Percentiles rank a stretch among this genome's conserved stretches.
Evolutionary conservation across 306 rosid genomes (phyloP).

Genomic region (Citrullus amarus): DNA sequence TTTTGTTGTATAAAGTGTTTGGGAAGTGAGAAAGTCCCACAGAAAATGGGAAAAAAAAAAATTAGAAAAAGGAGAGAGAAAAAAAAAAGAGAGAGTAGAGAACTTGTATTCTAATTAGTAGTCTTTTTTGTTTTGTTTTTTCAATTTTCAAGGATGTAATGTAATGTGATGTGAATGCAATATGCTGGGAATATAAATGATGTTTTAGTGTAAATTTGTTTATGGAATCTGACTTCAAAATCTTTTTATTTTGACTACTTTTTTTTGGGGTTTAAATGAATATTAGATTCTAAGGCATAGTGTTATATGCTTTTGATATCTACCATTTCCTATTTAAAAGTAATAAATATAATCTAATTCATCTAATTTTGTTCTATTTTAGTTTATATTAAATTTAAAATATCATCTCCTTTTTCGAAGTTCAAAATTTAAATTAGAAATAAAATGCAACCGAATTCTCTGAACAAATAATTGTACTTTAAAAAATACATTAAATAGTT

Average conservation of each 20-base stretch:
- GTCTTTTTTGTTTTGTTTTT: not conserved
- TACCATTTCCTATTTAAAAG: not conserved
- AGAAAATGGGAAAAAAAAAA: not conserved
- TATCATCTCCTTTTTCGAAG: too few relatives aligned
- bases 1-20: conserved; percentile 1
- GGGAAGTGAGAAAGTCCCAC: conserved; percentile 8
- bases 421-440: too few relatives aligned
- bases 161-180: conserved; percentile 1
- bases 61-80: not conserved
- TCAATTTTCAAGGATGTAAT: not conserved
- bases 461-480: too few relatives aligned
- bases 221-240: not conserved
- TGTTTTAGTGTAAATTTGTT: not conserved
- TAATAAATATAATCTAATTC: too few relatives aligned
- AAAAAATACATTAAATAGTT: too few relatives aligned
- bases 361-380: too few relatives aligned
- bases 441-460: too few relatives aligned
- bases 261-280: not conserved
- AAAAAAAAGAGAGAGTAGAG: not conserved
- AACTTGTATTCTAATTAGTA: not conserved
- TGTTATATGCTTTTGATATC: not conserved
- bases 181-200: not conserved
- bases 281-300: not conserved
- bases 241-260: not conserved
- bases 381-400: too few relatives aligned